Conservation (phyloP, 2,329 filamentous ascomycete species). For the Colletotrichum sp. region DNA sequence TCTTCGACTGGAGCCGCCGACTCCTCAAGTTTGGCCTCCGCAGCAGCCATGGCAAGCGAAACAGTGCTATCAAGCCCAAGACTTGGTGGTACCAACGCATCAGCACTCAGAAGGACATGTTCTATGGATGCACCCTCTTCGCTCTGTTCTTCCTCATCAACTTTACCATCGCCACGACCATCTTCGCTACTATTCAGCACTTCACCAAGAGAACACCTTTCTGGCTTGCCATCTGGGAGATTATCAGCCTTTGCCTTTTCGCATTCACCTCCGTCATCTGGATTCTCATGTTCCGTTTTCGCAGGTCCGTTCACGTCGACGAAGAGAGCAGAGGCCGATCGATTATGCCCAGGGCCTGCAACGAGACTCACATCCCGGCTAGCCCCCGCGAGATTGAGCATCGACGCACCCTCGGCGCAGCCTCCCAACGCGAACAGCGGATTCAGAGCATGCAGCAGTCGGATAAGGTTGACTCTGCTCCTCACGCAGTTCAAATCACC, state of each 20-base stretch:
- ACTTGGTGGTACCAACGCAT: constrained; percentile 8
- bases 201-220: neutral
- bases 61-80: neutral
- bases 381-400: constrained; percentile 1
- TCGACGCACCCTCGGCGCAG: neutral
- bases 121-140: neutral
- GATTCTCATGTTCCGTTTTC: neutral
- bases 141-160: neutral
- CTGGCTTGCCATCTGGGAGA: neutral
- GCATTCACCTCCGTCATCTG: neutral
- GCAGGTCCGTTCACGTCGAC: neutral
- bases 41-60: neutral
- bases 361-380: neutral
- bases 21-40: neutral
- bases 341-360: neutral
- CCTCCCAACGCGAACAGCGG: neutral
- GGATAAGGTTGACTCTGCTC: neutral
- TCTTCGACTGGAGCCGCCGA: neutral
- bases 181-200: neutral
- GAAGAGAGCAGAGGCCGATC: neutral
- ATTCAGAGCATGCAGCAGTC: neutral
- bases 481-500: neutral
- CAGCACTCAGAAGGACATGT: neutral
- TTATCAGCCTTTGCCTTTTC: neutral
- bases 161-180: neutral